Evolutionary conservation across 2,329 filamentous ascomycete species (phyloP), one percentile per base, ranked within the genome.

Genomic region (Clarireedia monteithiana): DNA sequence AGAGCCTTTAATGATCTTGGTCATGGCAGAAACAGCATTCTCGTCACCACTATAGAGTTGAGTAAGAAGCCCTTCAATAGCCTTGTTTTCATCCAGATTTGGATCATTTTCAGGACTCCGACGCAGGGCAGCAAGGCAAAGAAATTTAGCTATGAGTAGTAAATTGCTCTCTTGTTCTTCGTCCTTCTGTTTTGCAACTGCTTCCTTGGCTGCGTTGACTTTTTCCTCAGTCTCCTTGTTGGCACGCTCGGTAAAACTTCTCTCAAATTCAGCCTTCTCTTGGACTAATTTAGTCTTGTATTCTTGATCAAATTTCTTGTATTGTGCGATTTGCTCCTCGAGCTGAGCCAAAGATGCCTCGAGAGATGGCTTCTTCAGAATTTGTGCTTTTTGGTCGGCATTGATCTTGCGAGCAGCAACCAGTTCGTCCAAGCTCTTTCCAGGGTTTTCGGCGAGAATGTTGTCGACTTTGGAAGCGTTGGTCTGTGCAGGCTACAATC

Each of bases 11-110:
- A 91, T 86, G 57, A 95, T 77, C 75, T 88, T 91, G 67, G 89
- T 72, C 73, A 90, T 90, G 56, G 86, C 82, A 53, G 81, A 75
- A 24, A 94, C 88, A 50, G 88, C 89, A 63, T 75, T 78, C 61
- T 88, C 81, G 66, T 92, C 88, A 48, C 89, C 89, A 47, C 83
- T 82, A 72, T 95, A 94, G 34, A 94, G 86, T 58, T 86, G 80
- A 48, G 91, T 77, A 57, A 95, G 77, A 36, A 89, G 84, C 52
- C 88, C 88, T 73, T 95, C 89, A 58, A 94, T 84, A 38, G 88
- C 89, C 71, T 84, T 83, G 71, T 85, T 89, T 74, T 92, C 87
- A 56, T 91, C 87, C 5, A 79, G 71, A 42, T 76, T 73, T 48
- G 81, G 78, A 63, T 87, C 80, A 54, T 76, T 80, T 61, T 88